Evolutionary conservation across 352 stramenopile species (phyloP).

Genomic region (Albugo laibachii): DNA sequence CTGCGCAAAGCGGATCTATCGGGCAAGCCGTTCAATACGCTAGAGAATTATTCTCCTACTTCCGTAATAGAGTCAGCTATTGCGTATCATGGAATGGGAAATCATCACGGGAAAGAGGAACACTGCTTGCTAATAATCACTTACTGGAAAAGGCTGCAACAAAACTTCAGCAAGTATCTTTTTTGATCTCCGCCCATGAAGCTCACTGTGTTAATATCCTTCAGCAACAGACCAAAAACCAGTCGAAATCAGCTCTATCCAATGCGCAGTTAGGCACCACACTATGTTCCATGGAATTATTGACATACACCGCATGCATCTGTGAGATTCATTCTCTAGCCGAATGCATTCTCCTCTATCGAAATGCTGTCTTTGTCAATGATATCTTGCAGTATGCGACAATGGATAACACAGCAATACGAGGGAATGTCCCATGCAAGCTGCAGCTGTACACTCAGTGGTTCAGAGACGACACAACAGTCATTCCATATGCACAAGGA

Average conservation of each 20-base stretch:
- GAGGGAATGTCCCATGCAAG: background rate
- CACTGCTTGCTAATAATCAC: background rate
- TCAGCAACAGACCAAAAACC: constrained; percentile 20
- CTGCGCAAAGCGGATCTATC: constrained; percentile 22
- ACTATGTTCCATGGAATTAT: constrained; percentile 28
- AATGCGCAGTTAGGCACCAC: constrained; percentile 21
- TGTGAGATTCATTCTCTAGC: constrained; percentile 32
- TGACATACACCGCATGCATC: constrained; percentile 39
- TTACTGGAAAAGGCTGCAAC: background rate
- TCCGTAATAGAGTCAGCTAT: background rate
- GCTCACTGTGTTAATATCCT: constrained; percentile 1
- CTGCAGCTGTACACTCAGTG: constrained; percentile 27
- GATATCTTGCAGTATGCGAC: background rate
- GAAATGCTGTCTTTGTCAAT: constrained; percentile 27
- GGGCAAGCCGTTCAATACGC: constrained; percentile 28
- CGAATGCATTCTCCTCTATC: constrained; percentile 33
- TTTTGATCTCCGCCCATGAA: constrained; percentile 36
- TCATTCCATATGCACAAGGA: constrained; percentile 20
- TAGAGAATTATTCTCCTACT: constrained; percentile 24
- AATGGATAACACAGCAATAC: background rate
- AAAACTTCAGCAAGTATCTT: constrained; percentile 27
- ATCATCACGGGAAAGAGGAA: background rate
- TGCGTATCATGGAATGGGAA: constrained; percentile 1
- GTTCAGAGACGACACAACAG: constrained; percentile 34
- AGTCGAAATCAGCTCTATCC: constrained; percentile 14